Evolutionary conservation across 805 yeast genomes (phyloP), one percentile per base, ranked within the genome.

Genomic region (Kodamaea kakaduensis): DNA sequence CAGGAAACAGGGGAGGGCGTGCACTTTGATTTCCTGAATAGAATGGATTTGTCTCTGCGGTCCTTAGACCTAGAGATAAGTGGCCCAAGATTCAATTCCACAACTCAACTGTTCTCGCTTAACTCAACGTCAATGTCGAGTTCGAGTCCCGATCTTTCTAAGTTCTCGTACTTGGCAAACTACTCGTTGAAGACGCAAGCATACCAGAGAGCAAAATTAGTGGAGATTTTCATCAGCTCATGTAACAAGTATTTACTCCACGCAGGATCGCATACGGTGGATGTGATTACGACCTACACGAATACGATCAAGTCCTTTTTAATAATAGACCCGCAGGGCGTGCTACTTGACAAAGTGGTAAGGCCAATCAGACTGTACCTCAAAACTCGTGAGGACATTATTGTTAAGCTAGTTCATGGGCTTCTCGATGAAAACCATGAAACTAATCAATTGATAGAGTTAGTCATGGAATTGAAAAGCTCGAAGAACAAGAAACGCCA

Each of bases 321-420:
- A 17, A 59, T 80, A 0, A 64, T 93, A n/a, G 97, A 90, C 48
- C 94, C 95, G 5, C 69, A 84, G 24, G 96, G 96, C 0, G 90
- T 86, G 1, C 60, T 89, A 19, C 62, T 89, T 6, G 95, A 84
- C 51, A 76, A 77, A 32, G 89, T 85, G 0, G 77, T 85, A 1
- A 59, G 87, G 21, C 93, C 93, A 2, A 83, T 89, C 3, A 61
- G 94, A 33, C 59, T 73, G 16, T 83, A 83, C 57, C 63, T 93
- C 32, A 77, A 76, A 49, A 78, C 81, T 9, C 68, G 96, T 38
- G 71, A 73, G 0, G 97, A 93, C 54, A 75, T 93, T 0, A 75
- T 86, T 13, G 64, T 69, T 13, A 75, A 74, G 30, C 62, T 90
- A 10, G 88, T 90, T 0, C 64, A 74, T 45, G 95, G 95, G 0